These are phyloP conservation scores for Nymphaea thermarum DNA, from an alignment of 164 flowering plant genomes.

Conservation along the genomic window DNA sequence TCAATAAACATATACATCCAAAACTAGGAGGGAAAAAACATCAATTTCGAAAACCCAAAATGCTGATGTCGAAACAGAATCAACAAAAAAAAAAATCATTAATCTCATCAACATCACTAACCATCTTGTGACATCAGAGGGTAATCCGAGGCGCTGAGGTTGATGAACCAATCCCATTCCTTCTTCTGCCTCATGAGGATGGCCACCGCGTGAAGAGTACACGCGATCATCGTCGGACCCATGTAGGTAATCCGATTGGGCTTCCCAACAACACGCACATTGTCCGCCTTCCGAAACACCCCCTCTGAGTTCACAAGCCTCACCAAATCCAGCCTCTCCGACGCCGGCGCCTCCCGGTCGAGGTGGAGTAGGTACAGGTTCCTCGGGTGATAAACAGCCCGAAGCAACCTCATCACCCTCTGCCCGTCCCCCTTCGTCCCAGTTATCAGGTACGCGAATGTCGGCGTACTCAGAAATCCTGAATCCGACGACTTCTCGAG, in stretches of 20 bases:
- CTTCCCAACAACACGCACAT: slow-evolving; percentile 69
- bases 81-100: background rate
- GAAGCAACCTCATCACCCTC: slow-evolving; percentile 42
- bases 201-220: slow-evolving; percentile 63
- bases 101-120: slow-evolving; percentile 10
- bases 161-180: slow-evolving; percentile 95
- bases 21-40: background rate
- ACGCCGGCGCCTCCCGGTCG: slow-evolving; percentile 55
- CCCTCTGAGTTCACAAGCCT: slow-evolving; percentile 35
- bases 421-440: slow-evolving; percentile 62
- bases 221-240: slow-evolving; percentile 76
- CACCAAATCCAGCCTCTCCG: slow-evolving; percentile 63
- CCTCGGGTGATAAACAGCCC: slow-evolving; percentile 74
- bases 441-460: slow-evolving; percentile 73
- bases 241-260: slow-evolving; percentile 63
- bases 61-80: background rate
- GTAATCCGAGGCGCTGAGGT: slow-evolving; percentile 84
- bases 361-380: slow-evolving; percentile 73
- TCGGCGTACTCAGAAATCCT: slow-evolving; percentile 37
- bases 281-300: slow-evolving; percentile 31
- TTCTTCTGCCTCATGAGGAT: slow-evolving; percentile 44
- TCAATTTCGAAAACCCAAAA: background rate
- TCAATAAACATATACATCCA: background rate
- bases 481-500: background rate
- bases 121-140: slow-evolving; percentile 92